Percentiles rank a stretch among this genome's conserved stretches.
Evolutionary conservation across 148 eudicot species (phyloP).

Genomic region (Rhododendron kiyosumense): DNA sequence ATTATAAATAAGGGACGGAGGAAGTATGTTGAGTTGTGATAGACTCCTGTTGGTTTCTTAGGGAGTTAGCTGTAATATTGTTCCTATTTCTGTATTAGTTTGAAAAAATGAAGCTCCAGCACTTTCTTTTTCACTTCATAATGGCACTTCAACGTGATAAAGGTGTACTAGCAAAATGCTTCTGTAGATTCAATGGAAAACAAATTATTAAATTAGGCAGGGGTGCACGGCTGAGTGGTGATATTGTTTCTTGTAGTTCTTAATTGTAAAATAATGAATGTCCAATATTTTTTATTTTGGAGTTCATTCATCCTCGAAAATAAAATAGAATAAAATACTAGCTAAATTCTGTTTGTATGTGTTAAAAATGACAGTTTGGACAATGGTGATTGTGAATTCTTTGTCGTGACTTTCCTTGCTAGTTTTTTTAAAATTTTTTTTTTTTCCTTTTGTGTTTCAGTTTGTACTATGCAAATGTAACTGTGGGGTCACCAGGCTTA

Average conservation of each 20-base stretch:
- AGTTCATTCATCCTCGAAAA: background rate
- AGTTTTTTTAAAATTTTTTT: background rate
- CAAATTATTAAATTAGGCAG: background rate
- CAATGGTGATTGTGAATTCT: background rate
- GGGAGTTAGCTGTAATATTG: background rate
- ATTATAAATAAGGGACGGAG: too few species aligned
- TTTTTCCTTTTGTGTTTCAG: slow-evolving; percentile 33
- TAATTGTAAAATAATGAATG: background rate
- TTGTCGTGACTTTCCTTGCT: background rate
- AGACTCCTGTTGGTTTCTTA: too few species aligned
- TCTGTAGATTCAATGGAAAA: background rate
- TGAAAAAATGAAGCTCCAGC: background rate
- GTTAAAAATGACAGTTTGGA: background rate
- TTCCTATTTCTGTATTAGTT: background rate
- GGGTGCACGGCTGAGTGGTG: background rate
- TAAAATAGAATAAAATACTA: background rate
- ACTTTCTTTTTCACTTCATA: background rate
- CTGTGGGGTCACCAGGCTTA: slow-evolving; percentile 66
- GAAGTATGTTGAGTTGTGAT: background rate
- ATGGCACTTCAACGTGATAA: background rate
- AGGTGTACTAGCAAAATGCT: background rate
- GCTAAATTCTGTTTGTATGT: background rate
- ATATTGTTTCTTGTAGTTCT: background rate
- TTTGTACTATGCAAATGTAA: slow-evolving; percentile 77
- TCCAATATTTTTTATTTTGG: background rate